Conservation (phyloP, 768 basidiomycete species). For the Suillus placidus region DNA sequence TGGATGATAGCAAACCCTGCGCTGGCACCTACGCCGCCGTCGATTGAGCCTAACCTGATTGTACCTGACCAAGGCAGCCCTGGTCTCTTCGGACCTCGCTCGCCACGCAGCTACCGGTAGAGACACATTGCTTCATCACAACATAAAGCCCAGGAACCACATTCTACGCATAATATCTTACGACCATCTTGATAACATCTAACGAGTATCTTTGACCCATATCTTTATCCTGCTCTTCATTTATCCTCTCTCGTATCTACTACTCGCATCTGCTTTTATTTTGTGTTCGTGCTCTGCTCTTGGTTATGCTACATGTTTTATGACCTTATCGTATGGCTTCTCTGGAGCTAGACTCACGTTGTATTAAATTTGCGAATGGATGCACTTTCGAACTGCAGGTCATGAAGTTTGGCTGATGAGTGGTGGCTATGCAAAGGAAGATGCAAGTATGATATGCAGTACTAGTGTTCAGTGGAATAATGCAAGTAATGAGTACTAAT, state of each 20-base stretch:
- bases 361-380: slow-evolving; percentile 4
- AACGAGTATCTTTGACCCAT: slow-evolving; percentile 22
- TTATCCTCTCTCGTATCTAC: not conserved
- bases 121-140: not conserved
- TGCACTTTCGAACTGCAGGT: not conserved
- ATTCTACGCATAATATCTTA: not conserved
- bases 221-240: slow-evolving; percentile 30
- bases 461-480: not conserved
- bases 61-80: slow-evolving; percentile 61
- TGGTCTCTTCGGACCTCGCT: slow-evolving; percentile 78
- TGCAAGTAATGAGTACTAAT: not conserved
- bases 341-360: not conserved
- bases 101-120: slow-evolving; percentile 48
- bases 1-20: slow-evolving; percentile 57
- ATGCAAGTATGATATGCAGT: not conserved
- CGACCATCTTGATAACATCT: slow-evolving; percentile 16
- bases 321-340: not conserved
- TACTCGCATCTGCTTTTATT: slow-evolving; percentile 5
- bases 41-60: slow-evolving; percentile 58
- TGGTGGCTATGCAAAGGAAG: not conserved
- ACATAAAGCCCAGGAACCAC: not conserved
- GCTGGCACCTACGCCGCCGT: slow-evolving; percentile 61
- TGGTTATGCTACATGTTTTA: not conserved
- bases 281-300: not conserved
- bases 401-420: not conserved